phyloP scores from a whole-genome alignment of 1,284 basidiomycete genomes.

The Austropuccinia psidii region DNA sequence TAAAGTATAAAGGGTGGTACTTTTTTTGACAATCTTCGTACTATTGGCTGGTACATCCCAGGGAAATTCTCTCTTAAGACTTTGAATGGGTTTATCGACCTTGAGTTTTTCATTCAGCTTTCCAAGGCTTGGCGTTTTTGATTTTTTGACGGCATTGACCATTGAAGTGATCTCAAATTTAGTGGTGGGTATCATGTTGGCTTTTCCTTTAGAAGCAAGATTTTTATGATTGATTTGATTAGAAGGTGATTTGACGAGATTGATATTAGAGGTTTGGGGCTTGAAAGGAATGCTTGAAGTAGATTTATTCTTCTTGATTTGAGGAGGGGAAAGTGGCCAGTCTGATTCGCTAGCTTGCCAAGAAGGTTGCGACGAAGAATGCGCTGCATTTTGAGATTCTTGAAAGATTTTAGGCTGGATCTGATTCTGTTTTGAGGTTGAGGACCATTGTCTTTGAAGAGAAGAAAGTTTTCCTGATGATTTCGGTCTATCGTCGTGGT shows the following conservation, averaged over 20 bases:
- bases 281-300: neutral
- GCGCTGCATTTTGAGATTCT: neutral
- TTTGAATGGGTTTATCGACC: neutral
- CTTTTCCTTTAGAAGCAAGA: neutral
- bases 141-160: neutral
- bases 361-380: constrained; percentile 25
- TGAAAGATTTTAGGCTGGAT: no score
- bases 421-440: neutral
- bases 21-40: neutral
- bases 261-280: neutral
- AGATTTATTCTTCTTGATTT: neutral
- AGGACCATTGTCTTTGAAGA: neutral
- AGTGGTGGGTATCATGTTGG: neutral
- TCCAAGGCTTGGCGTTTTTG: constrained; percentile 6
- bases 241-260: neutral
- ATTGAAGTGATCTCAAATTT: neutral
- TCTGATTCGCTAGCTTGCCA: constrained; percentile 24
- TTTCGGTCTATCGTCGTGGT: no score
- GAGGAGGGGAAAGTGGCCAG: constrained; percentile 16
- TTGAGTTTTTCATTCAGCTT: neutral
- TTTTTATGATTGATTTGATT: neutral
- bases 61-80: neutral
- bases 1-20: neutral
- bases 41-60: neutral
- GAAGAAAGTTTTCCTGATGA: constrained; percentile 5